Conservation (phyloP, 768 basidiomycete species). For the Vararia minispora region DNA sequence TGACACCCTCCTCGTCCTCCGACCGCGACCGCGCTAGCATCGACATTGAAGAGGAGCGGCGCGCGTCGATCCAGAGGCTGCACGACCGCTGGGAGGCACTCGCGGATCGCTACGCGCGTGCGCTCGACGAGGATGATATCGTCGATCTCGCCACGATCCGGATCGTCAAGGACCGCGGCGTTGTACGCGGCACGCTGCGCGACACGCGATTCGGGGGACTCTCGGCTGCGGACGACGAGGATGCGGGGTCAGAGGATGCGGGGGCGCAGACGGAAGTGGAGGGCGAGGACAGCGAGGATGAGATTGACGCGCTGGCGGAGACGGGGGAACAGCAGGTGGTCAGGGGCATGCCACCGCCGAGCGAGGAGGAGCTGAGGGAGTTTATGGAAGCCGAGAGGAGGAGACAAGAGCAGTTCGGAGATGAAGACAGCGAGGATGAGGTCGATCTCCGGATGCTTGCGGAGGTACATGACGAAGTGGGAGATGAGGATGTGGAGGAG, state of each 20-base stretch:
- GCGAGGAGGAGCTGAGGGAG: slow-evolving; percentile 51
- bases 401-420: slow-evolving; percentile 38
- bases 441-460: slow-evolving; percentile 6
- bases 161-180: slow-evolving; percentile 62
- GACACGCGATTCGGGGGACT: slow-evolving; percentile 44
- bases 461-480: slow-evolving; percentile 10
- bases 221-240: slow-evolving; percentile 24
- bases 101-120: slow-evolving; percentile 53
- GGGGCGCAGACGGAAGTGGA: slow-evolving; percentile 30
- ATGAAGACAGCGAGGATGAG: slow-evolving; percentile 28
- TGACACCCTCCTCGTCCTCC: slow-evolving; percentile 28
- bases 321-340: slow-evolving; percentile 22
- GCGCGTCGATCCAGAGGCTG: slow-evolving; percentile 45
- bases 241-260: slow-evolving; percentile 26
- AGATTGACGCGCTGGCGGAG: slow-evolving; percentile 40
- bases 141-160: slow-evolving; percentile 52
- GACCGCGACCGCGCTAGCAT: slow-evolving; percentile 16
- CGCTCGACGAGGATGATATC: slow-evolving; percentile 71
- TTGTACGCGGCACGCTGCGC: slow-evolving; percentile 33
- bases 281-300: slow-evolving; percentile 46
- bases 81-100: slow-evolving; percentile 56
- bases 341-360: slow-evolving; percentile 30
- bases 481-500: slow-evolving; percentile 19
- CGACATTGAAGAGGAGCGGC: slow-evolving; percentile 43
- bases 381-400: slow-evolving; percentile 55